Evolutionary conservation across 139 green algal genomes (phyloP).

Genomic region (Mesotaenium endlicherianum): DNA sequence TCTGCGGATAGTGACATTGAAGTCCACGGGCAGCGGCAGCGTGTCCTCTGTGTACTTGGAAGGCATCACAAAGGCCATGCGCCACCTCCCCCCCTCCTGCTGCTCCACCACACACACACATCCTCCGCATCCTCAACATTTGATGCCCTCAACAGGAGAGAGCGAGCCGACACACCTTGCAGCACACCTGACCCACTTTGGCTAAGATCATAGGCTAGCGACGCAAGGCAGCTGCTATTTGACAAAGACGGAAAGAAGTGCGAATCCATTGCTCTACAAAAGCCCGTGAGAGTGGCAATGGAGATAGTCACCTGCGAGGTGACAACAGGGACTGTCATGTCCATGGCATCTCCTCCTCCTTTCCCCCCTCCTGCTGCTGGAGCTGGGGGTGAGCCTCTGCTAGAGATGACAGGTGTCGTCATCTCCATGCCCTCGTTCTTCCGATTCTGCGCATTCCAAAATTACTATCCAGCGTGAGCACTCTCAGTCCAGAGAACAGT

Average conservation of each 20-base stretch:
- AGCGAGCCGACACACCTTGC: too few relatives aligned
- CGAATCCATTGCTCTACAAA: background rate
- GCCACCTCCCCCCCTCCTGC: slow-evolving; percentile 9
- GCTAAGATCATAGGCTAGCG: too few relatives aligned
- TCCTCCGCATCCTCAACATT: too few relatives aligned
- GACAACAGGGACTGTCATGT: slow-evolving; percentile 26
- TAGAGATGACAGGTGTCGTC: slow-evolving; percentile 29
- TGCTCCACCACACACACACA: too few relatives aligned
- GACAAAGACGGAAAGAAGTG: too few relatives aligned
- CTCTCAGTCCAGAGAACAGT: background rate
- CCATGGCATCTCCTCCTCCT: background rate
- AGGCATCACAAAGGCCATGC: slow-evolving; percentile 23
- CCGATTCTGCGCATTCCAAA: background rate
- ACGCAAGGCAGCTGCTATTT: too few relatives aligned
- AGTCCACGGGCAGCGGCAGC: background rate
- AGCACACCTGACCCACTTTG: too few relatives aligned
- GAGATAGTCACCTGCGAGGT: slow-evolving; percentile 1
- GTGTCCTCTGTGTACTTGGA: background rate
- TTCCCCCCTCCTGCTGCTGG: background rate
- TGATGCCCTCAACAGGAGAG: too few relatives aligned
- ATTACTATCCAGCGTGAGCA: background rate
- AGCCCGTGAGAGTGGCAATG: background rate
- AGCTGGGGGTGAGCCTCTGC: too few relatives aligned
- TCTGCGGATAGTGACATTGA: background rate
- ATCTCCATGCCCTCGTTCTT: slow-evolving; percentile 21